phyloP scores from a whole-genome alignment of 805 yeast genomes.

The Isabelozyma rhagii region DNA sequence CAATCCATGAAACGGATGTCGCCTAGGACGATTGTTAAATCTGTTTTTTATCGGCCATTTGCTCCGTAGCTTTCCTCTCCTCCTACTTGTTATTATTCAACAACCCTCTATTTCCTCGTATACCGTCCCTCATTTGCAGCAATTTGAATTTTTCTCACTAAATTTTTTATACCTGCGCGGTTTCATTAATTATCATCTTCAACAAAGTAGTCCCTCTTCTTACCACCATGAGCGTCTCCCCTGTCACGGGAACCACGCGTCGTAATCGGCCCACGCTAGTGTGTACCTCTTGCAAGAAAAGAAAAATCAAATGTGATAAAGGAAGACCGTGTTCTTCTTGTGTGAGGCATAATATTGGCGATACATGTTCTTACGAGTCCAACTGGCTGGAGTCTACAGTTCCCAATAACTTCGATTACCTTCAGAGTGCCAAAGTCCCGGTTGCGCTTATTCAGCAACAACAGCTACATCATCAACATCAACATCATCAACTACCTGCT shows the following conservation, averaged over 20 bases:
- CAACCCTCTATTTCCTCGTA: no score
- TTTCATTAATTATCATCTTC: not conserved
- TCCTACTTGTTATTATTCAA: no score
- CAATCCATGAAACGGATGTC: no score
- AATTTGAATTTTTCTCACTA: no score
- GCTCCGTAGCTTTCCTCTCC: no score
- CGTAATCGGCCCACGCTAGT: constrained; percentile 36
- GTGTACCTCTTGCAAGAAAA: constrained; percentile 33
- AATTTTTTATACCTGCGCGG: no score
- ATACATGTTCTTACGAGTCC: constrained; percentile 10
- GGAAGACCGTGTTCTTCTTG: constrained; percentile 36
- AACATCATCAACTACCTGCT: not conserved
- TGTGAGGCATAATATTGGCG: constrained; percentile 19
- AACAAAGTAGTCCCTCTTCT: not conserved
- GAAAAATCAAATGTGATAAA: constrained; percentile 43
- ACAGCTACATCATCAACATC: not conserved
- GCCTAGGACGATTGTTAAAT: no score
- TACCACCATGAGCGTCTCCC: not conserved
- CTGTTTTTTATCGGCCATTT: no score
- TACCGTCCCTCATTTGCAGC: no score
- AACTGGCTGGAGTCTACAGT: not conserved
- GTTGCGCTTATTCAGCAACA: not conserved
- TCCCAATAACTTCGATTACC: not conserved
- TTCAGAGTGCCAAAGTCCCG: constrained; percentile 1
- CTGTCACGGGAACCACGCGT: constrained; percentile 3